Evolutionary conservation across 1,284 basidiomycete species (phyloP).

Genomic region (Leccinum griseonigrum): DNA sequence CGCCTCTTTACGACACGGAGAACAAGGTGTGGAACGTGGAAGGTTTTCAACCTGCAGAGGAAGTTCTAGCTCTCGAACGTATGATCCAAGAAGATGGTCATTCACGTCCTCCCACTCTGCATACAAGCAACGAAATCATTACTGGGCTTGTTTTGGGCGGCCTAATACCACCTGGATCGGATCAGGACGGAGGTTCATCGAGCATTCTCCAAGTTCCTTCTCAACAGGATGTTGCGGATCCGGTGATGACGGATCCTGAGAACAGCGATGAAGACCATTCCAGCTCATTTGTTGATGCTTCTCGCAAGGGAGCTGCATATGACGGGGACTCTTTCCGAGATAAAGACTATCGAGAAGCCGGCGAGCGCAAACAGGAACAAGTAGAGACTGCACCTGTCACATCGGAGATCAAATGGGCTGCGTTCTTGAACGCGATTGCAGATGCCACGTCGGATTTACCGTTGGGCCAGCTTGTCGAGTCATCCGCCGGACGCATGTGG

Average conservation of each 20-base stretch:
- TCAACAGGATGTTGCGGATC: background rate
- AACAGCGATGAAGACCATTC: background rate
- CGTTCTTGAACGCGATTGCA: background rate
- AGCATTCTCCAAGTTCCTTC: background rate
- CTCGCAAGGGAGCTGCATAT: background rate
- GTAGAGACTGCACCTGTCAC: background rate
- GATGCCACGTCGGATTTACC: background rate
- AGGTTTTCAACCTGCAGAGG: background rate
- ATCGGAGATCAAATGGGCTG: background rate
- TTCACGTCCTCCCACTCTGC: background rate
- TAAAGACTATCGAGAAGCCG: background rate
- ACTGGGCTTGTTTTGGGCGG: no score
- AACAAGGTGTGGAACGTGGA: background rate
- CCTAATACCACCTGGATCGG: no score
- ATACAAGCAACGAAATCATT: no score
- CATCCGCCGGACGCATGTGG: background rate
- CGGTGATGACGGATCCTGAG: background rate
- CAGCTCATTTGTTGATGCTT: background rate
- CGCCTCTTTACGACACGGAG: background rate
- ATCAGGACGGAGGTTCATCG: no score
- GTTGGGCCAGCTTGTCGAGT: background rate
- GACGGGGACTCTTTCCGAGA: background rate
- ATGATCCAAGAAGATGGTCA: background rate
- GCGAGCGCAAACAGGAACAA: background rate
- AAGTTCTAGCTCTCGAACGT: background rate